phyloP scores from a whole-genome alignment of 768 basidiomycete species.

The Naganishia vaughanmartiniae region DNA sequence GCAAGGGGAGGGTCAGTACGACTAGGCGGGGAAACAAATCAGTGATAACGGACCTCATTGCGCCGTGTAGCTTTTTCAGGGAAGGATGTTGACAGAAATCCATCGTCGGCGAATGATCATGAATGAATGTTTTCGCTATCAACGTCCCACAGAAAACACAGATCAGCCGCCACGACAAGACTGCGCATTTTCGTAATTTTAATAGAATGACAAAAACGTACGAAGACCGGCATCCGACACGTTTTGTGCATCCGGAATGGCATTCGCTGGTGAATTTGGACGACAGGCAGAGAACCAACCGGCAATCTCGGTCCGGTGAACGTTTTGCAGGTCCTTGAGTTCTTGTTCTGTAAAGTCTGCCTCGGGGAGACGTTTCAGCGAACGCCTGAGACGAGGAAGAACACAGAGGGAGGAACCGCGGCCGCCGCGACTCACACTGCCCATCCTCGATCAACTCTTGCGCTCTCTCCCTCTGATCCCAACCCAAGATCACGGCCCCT shows the following conservation, averaged over 20 bases:
- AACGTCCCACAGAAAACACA: too few species aligned
- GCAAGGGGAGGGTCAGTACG: not conserved
- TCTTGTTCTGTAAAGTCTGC: conserved; percentile 46
- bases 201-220: not conserved
- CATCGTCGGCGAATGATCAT: conserved; percentile 47
- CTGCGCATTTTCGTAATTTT: too few species aligned
- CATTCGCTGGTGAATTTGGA: conserved; percentile 46
- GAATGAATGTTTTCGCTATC: conserved; percentile 46
- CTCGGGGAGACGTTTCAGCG: not conserved
- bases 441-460: conserved; percentile 45
- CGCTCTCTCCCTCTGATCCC: conserved; percentile 47
- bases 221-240: conserved; percentile 35
- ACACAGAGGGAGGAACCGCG: too few species aligned
- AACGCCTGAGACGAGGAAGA: not conserved
- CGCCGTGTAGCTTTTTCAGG: conserved; percentile 49
- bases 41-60: conserved; percentile 39
- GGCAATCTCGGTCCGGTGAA: conserved; percentile 42
- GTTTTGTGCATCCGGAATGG: conserved; percentile 44
- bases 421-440: conserved; percentile 37
- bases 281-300: conserved; percentile 51
- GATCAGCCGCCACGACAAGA: not conserved
- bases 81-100: conserved; percentile 50
- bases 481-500: conserved; percentile 46
- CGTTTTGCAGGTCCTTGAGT: conserved; percentile 43
- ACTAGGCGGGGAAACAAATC: too few species aligned